Evolutionary conservation across 148 eudicot species (phyloP), one percentile per base, ranked within the genome.

Genomic region (Salicornia ramosissima): DNA sequence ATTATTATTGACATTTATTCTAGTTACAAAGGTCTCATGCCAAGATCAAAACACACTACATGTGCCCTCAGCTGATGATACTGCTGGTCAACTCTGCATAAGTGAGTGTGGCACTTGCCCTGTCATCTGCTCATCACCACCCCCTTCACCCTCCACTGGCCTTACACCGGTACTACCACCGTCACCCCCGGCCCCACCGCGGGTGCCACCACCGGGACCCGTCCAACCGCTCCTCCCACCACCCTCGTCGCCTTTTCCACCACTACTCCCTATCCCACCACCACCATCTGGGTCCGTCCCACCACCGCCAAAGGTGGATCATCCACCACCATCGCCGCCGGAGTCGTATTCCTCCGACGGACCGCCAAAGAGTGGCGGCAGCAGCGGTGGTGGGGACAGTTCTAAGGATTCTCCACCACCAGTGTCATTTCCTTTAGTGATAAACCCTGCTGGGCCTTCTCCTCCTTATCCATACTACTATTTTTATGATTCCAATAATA

Each of bases 41-140:
- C 76, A 76, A 49, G 77, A 70, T 52, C 75, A 69, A 74, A 70
- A 21, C 11, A 53, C 42, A 29, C 55, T 50, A 11, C 61, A 43
- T 49, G 6, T 63, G 15, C 22, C 76, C 30, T 30, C 74, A 62
- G 16, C 70, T 5, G 33, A 79, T 34, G 55, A n/a, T n/a, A 36
- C 70, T 12, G 71, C 82, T 54, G 85, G 83, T 15, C 72, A 83
- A 74, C 81, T 89, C 10, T 89, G 97, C 71, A 80, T 89, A 2
- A 89, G 96, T 62, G 96, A 92, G 19, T 92, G 97, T 58, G 81
- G 65, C 13, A 80, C 92, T 21, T 92, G 97, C 65, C 96, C 96
- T 66, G 80, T 79, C 62, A 83, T 92, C 40, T 89, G 97, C 75
- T 80, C 89, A 12, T 95, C 97, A 31, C 96, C 75, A 39, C 74